A percentile compares a stretch with the other conserved stretches of the same genome.
These are phyloP conservation scores for Eimeria zaria DNA, from an alignment of 169 alveolate species.

Conservation along the genomic window DNA sequence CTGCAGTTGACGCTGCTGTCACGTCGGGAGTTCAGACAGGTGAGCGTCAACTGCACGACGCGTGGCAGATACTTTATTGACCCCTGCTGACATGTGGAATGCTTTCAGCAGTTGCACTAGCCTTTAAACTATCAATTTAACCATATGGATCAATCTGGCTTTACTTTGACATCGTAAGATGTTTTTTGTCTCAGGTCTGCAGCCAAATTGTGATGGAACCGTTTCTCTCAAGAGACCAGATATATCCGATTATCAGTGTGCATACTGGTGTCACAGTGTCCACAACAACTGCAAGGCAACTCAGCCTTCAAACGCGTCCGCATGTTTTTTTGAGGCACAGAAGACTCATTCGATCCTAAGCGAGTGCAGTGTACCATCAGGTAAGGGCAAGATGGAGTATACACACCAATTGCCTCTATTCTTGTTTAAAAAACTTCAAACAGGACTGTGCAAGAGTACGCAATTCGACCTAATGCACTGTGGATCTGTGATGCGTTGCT, in stretches of 20 bases:
- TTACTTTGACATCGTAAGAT: not conserved
- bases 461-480: not conserved
- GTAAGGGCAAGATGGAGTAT: conserved; percentile 16
- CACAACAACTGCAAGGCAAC: not conserved
- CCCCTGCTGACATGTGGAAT: not conserved
- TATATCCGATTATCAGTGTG: conserved; percentile 65
- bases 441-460: not conserved
- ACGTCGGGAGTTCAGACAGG: not conserved
- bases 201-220: conserved; percentile 50
- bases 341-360: not conserved
- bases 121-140: not conserved
- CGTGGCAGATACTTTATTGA: not conserved
- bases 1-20: conserved; percentile 25
- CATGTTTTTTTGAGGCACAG: not conserved
- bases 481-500: not conserved
- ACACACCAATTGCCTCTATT: not conserved
- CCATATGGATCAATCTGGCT: not conserved
- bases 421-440: not conserved
- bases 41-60: not conserved
- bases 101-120: not conserved
- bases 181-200: conserved; percentile 9
- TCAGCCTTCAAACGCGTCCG: not conserved
- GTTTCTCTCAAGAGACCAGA: not conserved
- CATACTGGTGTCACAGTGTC: conserved; percentile 31
- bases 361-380: conserved; percentile 50